Evolutionary conservation across 1,139 yeast genomes (phyloP).

Genomic region (Saccharomyces pastorianus): DNA sequence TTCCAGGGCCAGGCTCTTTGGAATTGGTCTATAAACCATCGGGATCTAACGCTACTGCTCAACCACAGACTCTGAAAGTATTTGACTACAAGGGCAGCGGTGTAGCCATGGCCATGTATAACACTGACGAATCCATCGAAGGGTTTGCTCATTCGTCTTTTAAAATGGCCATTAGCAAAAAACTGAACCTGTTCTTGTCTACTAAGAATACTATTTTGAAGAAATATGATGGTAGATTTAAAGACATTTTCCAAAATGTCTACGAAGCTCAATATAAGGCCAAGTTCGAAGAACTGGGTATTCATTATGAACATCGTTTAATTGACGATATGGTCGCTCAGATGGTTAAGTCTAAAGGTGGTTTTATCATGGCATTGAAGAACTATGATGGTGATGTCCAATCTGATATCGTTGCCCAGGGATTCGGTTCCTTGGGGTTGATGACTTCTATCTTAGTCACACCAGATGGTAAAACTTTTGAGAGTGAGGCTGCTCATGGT

Average conservation of each 20-base stretch:
- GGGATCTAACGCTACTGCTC: constrained; percentile 32
- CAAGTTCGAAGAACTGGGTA: constrained; percentile 55
- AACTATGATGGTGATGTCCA: constrained; percentile 85
- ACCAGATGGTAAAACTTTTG: constrained; percentile 81
- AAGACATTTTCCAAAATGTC: constrained; percentile 65
- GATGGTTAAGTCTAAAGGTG: constrained; percentile 79
- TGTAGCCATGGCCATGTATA: constrained; percentile 75
- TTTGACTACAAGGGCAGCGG: constrained; percentile 56
- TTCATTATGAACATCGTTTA: constrained; percentile 74
- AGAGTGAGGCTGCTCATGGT: constrained; percentile 82
- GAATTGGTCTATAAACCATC: constrained; percentile 58
- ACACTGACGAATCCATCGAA: constrained; percentile 68
- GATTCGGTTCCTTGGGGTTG: constrained; percentile 74
- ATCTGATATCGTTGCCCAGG: constrained; percentile 80
- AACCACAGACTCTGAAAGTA: constrained; percentile 40
- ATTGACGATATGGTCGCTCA: constrained; percentile 88
- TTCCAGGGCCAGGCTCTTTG: constrained; percentile 61
- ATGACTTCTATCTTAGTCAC: constrained; percentile 80
- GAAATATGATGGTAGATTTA: constrained; percentile 75
- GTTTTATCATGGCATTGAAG: constrained; percentile 74
- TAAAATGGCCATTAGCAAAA: constrained; percentile 60
- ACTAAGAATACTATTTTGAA: constrained; percentile 77
- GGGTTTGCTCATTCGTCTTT: constrained; percentile 77
- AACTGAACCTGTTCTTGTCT: constrained; percentile 59
- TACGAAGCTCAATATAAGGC: constrained; percentile 51